These are phyloP conservation scores for Lentinula novae-zelandiae DNA, from an alignment of 1,284 basidiomycete genomes.

Conservation along the genomic window DNA sequence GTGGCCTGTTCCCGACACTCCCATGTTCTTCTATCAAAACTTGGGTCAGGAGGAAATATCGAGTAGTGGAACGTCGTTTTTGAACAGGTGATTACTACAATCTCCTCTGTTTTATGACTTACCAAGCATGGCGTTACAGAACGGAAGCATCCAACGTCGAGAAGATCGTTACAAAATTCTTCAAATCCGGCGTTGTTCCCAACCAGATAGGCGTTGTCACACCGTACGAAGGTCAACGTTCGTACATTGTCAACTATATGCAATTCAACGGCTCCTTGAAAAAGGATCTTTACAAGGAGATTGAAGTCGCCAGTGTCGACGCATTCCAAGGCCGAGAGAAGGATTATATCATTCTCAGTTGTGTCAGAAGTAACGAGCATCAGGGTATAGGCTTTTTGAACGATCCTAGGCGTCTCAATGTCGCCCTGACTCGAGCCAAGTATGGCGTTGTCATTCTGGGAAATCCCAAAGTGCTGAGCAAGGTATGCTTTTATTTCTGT, in stretches of 20 bases:
- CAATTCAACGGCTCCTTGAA: slow-evolving; percentile 97
- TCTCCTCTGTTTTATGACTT: neutral
- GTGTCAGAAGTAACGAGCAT: slow-evolving; percentile 99
- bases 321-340: slow-evolving; percentile 99
- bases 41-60: slow-evolving; percentile 99
- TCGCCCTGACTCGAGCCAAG: slow-evolving; percentile 95
- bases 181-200: slow-evolving; percentile 96
- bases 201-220: slow-evolving; percentile 98
- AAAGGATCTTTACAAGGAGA: slow-evolving; percentile 99
- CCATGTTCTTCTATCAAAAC: slow-evolving; percentile 99
- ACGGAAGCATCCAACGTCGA: slow-evolving; percentile 99
- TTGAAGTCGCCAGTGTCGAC: slow-evolving; percentile 98
- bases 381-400: slow-evolving; percentile 99
- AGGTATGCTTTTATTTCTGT: slow-evolving; percentile 52
- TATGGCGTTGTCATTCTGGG: slow-evolving; percentile 98
- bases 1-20: slow-evolving; percentile 96
- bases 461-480: slow-evolving; percentile 98
- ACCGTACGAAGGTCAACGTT: slow-evolving; percentile 98
- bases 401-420: slow-evolving; percentile 94
- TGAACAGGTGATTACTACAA: slow-evolving; percentile 69
- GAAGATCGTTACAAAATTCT: slow-evolving; percentile 99
- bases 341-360: slow-evolving; percentile 98
- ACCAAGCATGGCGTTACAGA: slow-evolving; percentile 36
- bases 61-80: slow-evolving; percentile 95
- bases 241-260: slow-evolving; percentile 99